Conservation (phyloP, 805 yeast species). For the Saturnispora ahearnii region DNA sequence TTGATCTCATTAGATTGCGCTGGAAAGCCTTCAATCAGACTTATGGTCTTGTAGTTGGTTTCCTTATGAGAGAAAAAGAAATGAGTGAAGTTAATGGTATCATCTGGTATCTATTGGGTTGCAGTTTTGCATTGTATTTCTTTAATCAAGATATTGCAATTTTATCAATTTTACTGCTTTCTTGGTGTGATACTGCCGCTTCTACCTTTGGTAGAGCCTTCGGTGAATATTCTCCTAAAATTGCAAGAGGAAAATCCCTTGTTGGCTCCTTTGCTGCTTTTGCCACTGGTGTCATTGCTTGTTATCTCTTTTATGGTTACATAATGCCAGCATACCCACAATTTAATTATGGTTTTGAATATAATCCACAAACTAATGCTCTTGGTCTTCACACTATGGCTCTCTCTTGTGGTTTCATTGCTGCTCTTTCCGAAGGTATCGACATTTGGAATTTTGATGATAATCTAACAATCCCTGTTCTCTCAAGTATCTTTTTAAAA, state of each 20-base stretch:
- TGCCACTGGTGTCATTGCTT: constrained; percentile 55
- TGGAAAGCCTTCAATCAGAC: constrained; percentile 52
- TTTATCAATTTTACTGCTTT: constrained; percentile 66
- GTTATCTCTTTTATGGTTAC: constrained; percentile 61
- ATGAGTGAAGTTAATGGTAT: constrained; percentile 71
- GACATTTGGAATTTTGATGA: constrained; percentile 77
- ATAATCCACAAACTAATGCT: constrained; percentile 53
- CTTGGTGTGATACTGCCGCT: constrained; percentile 98
- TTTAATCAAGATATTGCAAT: constrained; percentile 77
- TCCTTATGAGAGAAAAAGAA: constrained; percentile 79
- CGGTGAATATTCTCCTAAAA: constrained; percentile 76
- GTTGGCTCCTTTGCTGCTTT: constrained; percentile 92
- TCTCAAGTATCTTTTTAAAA: constrained; percentile 58
- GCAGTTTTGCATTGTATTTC: constrained; percentile 56
- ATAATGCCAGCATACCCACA: constrained; percentile 56
- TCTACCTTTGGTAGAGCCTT: constrained; percentile 83
- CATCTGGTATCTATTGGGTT: constrained; percentile 77
- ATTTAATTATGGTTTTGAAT: constrained; percentile 44
- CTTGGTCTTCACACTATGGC: constrained; percentile 48
- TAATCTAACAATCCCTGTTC: constrained; percentile 86
- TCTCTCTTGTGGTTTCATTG: constrained; percentile 64
- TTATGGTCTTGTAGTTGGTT: constrained; percentile 64
- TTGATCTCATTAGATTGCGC: constrained; percentile 63
- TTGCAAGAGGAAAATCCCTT: constrained; percentile 66
- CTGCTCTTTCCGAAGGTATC: constrained; percentile 80